These are phyloP conservation scores for Fusarium nelsonii DNA, from an alignment of 2,329 filamentous ascomycete genomes.

Conservation along the genomic window DNA sequence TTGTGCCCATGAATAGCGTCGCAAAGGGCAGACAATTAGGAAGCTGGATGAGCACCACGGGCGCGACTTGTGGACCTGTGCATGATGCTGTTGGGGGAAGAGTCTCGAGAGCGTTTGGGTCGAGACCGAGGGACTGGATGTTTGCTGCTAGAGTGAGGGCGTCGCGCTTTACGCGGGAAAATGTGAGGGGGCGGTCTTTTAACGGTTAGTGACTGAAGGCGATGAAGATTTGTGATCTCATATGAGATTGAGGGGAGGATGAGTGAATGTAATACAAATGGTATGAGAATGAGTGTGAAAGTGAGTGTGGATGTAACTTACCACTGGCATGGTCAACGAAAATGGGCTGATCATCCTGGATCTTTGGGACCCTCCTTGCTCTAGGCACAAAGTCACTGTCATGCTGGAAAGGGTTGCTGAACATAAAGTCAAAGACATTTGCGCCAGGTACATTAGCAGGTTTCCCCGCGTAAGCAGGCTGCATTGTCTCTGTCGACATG, in stretches of 20 bases:
- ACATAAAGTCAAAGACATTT: slow-evolving; percentile 55
- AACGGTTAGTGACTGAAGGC: slow-evolving; percentile 12
- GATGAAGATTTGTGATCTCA: not conserved
- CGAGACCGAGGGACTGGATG: slow-evolving; percentile 53
- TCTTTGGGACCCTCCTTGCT: slow-evolving; percentile 49
- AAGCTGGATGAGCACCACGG: slow-evolving; percentile 58
- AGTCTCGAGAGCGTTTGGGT: slow-evolving; percentile 50
- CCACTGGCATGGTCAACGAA: slow-evolving; percentile 58
- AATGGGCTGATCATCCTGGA: slow-evolving; percentile 52
- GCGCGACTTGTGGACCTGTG: slow-evolving; percentile 54
- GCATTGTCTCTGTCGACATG: slow-evolving; percentile 33
- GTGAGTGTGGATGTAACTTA: slow-evolving; percentile 38
- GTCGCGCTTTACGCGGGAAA: slow-evolving; percentile 51
- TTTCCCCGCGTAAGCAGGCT: slow-evolving; percentile 35
- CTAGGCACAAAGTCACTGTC: slow-evolving; percentile 49
- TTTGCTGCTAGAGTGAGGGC: slow-evolving; percentile 54
- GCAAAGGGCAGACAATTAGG: slow-evolving; percentile 58
- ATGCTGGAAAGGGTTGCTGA: slow-evolving; percentile 54
- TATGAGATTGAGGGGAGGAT: not conserved
- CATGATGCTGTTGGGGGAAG: slow-evolving; percentile 58
- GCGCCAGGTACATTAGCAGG: slow-evolving; percentile 37
- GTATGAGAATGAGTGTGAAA: not conserved
- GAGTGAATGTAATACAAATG: not conserved
- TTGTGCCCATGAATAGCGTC: slow-evolving; percentile 52
- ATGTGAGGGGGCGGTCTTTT: slow-evolving; percentile 54